A percentile compares a stretch with the other conserved stretches of the same genome.
These are phyloP conservation scores for Leccinellum rugosiceps DNA, from an alignment of 768 basidiomycete genomes.

Conservation along the genomic window DNA sequence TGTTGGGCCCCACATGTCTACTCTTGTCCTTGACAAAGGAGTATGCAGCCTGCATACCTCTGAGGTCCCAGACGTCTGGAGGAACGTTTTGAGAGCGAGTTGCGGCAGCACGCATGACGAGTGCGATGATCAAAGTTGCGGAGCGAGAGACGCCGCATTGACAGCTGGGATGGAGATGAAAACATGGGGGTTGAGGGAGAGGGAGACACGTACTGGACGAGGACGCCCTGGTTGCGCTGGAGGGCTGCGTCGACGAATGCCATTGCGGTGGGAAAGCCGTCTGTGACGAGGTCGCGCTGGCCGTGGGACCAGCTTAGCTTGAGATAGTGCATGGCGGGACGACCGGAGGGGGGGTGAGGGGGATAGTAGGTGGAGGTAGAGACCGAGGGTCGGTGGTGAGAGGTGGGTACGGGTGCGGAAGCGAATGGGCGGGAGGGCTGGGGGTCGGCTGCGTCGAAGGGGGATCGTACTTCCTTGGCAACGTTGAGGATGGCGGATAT, in stretches of 20 bases:
- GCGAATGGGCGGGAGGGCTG: slow-evolving; percentile 57
- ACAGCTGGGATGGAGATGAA: slow-evolving; percentile 52
- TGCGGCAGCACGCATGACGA: slow-evolving; percentile 91
- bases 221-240: slow-evolving; percentile 71
- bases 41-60: slow-evolving; percentile 90
- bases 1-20: slow-evolving; percentile 86
- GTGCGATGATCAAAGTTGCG: slow-evolving; percentile 84
- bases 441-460: slow-evolving; percentile 50
- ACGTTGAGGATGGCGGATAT: slow-evolving; percentile 87
- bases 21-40: slow-evolving; percentile 87
- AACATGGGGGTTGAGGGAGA: slow-evolving; percentile 8
- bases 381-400: slow-evolving; percentile 13
- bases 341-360: slow-evolving; percentile 61
- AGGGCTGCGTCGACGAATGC: slow-evolving; percentile 76
- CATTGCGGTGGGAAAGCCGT: slow-evolving; percentile 80
- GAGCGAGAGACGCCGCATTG: slow-evolving; percentile 93
- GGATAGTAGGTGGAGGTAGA: slow-evolving; percentile 57
- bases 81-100: slow-evolving; percentile 62
- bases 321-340: slow-evolving; percentile 82
- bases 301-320: slow-evolving; percentile 93
- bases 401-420: slow-evolving; percentile 65
- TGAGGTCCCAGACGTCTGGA: slow-evolving; percentile 71
- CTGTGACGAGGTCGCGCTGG: slow-evolving; percentile 79
- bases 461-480: slow-evolving; percentile 84
- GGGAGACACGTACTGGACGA: slow-evolving; percentile 69